Conservation (phyloP, 257 asterid species). For the Gentiana straminea region DNA sequence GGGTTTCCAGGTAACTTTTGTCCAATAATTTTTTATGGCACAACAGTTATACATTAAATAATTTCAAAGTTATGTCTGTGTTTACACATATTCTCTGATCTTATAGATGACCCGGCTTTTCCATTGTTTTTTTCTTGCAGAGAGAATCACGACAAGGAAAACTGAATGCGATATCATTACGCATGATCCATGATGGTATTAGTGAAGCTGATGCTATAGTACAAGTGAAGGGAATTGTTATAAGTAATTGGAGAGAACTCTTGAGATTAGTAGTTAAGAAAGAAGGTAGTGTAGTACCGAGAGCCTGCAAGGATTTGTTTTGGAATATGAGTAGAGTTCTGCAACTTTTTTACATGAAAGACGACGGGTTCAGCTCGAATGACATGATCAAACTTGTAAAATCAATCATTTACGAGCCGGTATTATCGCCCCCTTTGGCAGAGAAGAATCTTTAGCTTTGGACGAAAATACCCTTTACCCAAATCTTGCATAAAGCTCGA, state of each 20-base stretch:
- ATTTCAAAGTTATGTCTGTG: too few species aligned
- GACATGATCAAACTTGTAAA: slow-evolving; percentile 44
- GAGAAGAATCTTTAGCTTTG: too few species aligned
- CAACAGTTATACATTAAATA: background rate
- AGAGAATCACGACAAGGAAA: slow-evolving; percentile 70
- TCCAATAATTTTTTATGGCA: background rate
- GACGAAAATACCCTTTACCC: background rate
- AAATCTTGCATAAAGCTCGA: slow-evolving; percentile 10
- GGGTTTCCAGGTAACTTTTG: slow-evolving; percentile 47
- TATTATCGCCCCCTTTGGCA: background rate
- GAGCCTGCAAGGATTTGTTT: slow-evolving; percentile 65
- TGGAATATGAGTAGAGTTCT: slow-evolving; percentile 72
- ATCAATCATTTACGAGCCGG: slow-evolving; percentile 45
- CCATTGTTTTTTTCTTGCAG: slow-evolving; percentile 25
- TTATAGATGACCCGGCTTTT: background rate
- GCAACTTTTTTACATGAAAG: slow-evolving; percentile 47
- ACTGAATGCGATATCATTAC: slow-evolving; percentile 50
- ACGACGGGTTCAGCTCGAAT: slow-evolving; percentile 63
- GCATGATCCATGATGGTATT: slow-evolving; percentile 24
- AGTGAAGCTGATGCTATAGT: slow-evolving; percentile 37
- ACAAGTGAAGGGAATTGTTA: slow-evolving; percentile 34
- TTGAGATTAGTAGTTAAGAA: slow-evolving; percentile 45
- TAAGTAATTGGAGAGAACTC: slow-evolving; percentile 42
- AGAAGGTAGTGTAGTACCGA: slow-evolving; percentile 47
- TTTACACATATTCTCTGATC: too few species aligned